These are phyloP conservation scores for Vitis rotundifolia DNA, from an alignment of 164 flowering plant genomes.

Conservation along the genomic window DNA sequence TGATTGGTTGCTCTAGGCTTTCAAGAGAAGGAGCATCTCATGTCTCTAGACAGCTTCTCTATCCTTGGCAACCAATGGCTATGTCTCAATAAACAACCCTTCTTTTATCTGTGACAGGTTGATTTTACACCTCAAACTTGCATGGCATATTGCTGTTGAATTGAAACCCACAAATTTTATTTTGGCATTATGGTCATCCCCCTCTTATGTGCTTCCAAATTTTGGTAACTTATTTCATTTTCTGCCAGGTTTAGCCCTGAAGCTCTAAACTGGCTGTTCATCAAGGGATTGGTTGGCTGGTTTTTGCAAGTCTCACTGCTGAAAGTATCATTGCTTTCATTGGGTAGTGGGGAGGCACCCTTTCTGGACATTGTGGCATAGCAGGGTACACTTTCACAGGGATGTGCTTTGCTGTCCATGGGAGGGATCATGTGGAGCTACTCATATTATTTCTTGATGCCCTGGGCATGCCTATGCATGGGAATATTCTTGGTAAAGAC, in stretches of 20 bases:
- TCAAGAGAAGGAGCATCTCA: too few species aligned
- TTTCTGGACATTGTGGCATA: constrained; percentile 49
- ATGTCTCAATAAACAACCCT: too few species aligned
- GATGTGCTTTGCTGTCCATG: constrained; percentile 33
- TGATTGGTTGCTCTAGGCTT: too few species aligned
- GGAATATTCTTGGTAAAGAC: constrained; percentile 50
- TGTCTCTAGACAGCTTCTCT: too few species aligned
- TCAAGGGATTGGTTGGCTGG: constrained; percentile 34
- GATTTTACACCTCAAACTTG: too few species aligned
- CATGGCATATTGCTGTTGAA: too few species aligned
- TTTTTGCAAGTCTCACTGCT: constrained; percentile 33
- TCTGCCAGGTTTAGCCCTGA: constrained; percentile 46
- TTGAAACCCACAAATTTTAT: too few species aligned
- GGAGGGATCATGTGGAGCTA: constrained; percentile 22
- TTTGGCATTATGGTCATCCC: too few species aligned
- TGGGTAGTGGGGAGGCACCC: constrained; percentile 50
- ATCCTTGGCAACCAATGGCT: too few species aligned
- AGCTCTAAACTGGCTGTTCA: constrained; percentile 33
- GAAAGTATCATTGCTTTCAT: constrained; percentile 28
- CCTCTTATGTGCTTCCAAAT: too few species aligned
- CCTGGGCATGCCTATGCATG: constrained; percentile 44
- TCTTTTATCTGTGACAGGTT: too few species aligned
- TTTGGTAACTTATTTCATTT: too few species aligned
- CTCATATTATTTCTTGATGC: constrained; percentile 31
- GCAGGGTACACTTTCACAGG: constrained; percentile 48